These are phyloP conservation scores for Erythrobasidium hasegawianum DNA, from an alignment of 1,284 basidiomycete species.

Conservation along the genomic window DNA sequence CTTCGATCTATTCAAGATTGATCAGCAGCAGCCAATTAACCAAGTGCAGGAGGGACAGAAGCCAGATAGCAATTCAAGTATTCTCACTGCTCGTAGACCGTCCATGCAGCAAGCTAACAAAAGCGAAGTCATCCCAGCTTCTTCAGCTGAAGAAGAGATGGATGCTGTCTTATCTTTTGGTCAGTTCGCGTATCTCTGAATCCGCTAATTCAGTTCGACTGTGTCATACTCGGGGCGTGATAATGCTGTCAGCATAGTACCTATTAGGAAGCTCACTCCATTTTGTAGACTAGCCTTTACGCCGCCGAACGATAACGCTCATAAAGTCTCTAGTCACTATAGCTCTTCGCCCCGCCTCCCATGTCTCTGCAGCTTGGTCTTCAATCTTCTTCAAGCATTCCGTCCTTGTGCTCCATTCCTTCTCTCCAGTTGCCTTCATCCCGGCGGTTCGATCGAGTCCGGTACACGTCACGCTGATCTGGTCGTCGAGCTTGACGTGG, in stretches of 20 bases:
- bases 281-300: conserved; percentile 8
- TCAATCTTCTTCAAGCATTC: conserved; percentile 62
- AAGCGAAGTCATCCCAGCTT: not conserved
- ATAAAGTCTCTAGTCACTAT: conserved; percentile 67
- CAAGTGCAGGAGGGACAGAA: too few relatives aligned
- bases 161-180: not conserved
- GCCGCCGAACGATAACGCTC: conserved; percentile 53
- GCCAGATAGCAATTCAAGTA: too few relatives aligned
- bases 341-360: conserved; percentile 54
- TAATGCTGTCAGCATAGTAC: too few relatives aligned
- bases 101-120: not conserved
- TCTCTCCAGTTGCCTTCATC: conserved; percentile 49
- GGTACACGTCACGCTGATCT: conserved; percentile 49
- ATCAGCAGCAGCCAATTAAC: too few relatives aligned
- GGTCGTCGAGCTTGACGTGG: conserved; percentile 4
- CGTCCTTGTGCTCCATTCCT: conserved; percentile 45
- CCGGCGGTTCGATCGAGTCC: conserved; percentile 52
- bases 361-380: conserved; percentile 60
- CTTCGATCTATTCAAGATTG: too few relatives aligned
- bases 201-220: too few relatives aligned
- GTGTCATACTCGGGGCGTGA: too few relatives aligned
- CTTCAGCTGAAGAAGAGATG: not conserved
- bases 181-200: not conserved
- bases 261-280: too few relatives aligned
- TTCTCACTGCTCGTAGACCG: not conserved